Evolutionary conservation across 768 basidiomycete species (phyloP), one percentile per base, ranked within the genome.

Genomic region (Hypsizygus marmoreus): DNA sequence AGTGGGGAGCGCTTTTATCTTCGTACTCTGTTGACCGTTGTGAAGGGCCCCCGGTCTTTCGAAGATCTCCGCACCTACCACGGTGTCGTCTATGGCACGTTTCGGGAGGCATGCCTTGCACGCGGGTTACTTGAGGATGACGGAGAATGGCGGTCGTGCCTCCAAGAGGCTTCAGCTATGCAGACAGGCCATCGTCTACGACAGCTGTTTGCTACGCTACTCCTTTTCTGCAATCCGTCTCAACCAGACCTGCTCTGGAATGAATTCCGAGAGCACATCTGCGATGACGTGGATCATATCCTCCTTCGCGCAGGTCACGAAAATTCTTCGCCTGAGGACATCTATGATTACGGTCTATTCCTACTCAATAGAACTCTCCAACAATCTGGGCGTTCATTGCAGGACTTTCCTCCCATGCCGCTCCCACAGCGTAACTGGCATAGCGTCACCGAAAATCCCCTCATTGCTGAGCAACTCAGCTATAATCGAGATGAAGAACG

Each of bases 91-190:
- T 50, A 40, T 47, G 49, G 58, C 0, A 66, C 71, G 1, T 79
- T 67, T 40, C 55, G 66, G 38, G 69, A 60, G 0, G 74, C 75
- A 4, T 81, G 76, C 42, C 17, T 64, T 16, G 69, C 69, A 14
- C 45, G 46, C 2, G 75, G 74, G 1, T 63, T 80, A 0, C 59
- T 80, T 0, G 64, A 76, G 11, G 70, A 78, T 65, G 72, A 80
- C 56, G 51, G 58, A 0, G 76, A 80, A 49, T 79, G 73, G 73
- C 8, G 54, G 0, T 49, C 56, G 3, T 76, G 74, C 46, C 50
- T 74, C 1, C 6, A 57, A 17, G 74, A 77, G 37, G 78, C 74
- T 1, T 32, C 50, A 7, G 16, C 20, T 1, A 72, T 76, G 52
- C 65, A 72, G 24, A 68, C 66, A 6, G 77, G 75, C 0, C 3